Evolutionary conservation across 257 asterid genomes (phyloP), one percentile per base, ranked within the genome.

Genomic region (Gentiana macrophylla): DNA sequence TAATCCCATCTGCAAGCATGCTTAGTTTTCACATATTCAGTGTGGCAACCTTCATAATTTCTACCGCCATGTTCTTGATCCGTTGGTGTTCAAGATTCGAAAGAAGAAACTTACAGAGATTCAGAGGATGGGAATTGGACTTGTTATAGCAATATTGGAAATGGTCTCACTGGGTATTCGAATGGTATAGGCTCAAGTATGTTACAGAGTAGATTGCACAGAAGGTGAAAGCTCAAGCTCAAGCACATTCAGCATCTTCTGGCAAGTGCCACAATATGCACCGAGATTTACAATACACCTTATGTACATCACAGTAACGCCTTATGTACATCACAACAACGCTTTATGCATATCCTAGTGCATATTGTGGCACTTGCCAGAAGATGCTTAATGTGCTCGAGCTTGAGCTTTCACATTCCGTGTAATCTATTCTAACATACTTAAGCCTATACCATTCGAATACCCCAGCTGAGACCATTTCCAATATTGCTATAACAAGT

Each of bases 1-100:
- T 81, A 67, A 69, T 89, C 62, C 97, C 97, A 35, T 82, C 97
- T 1, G 97, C 97, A 33, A 86, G 95, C 79, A 89, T 89, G 97
- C 86, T 94, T 33, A 79, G 82, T 76, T 89, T 84, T 71, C 95
- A 89, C 80, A 89, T 89, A 63, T 79, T 83, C 1, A 89, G 97
- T 44, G 97, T 89, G 5, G 94, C 93, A 43, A 70, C 89, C 3
- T 86, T 86, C 76, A 86, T 86, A 69, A 81, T 89, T 84, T 89
- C 77, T 78, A 76, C 74, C 80, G 92, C 50, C 80, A 86, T 13
- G 50, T 81, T 62, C 80, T 89, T 55, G 82, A 83, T 61, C 97
- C 97, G 3, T 9, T 70, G 0, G 76, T 77, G 13, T 37, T 58
- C 52, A 51, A 49, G 12, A 4, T 81, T 56, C 71, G 66, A 4